Conservation (phyloP, 352 stramenopile genomes). For the Globisporangium okanoganense region DNA sequence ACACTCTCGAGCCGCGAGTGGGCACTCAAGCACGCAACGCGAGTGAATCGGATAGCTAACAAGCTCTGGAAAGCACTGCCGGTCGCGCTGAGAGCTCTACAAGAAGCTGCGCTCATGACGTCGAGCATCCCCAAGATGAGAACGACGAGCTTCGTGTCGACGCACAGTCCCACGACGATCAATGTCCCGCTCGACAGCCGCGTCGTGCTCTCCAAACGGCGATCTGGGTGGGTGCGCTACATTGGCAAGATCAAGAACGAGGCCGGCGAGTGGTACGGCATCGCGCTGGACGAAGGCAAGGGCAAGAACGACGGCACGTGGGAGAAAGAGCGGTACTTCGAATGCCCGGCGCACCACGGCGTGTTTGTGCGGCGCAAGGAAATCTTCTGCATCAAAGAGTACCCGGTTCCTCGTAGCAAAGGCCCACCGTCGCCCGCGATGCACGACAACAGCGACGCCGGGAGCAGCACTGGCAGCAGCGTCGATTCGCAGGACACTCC, state of each 20-base stretch:
- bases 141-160: slow-evolving; percentile 7
- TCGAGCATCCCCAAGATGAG: slow-evolving; percentile 18
- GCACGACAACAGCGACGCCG: slow-evolving; percentile 38
- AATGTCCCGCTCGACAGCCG: slow-evolving; percentile 49
- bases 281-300: slow-evolving; percentile 61
- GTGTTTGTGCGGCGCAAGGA: slow-evolving; percentile 67
- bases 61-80: not conserved
- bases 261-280: slow-evolving; percentile 62
- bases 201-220: slow-evolving; percentile 52
- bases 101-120: slow-evolving; percentile 5
- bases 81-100: not conserved
- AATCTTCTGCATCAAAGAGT: slow-evolving; percentile 44
- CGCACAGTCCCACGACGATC: slow-evolving; percentile 20
- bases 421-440: slow-evolving; percentile 37
- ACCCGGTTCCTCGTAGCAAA: slow-evolving; percentile 23
- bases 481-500: slow-evolving; percentile 16
- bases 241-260: slow-evolving; percentile 54
- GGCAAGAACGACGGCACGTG: slow-evolving; percentile 48
- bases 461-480: slow-evolving; percentile 30
- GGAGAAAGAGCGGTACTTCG: slow-evolving; percentile 51
- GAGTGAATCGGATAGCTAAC: not conserved
- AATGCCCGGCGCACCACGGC: slow-evolving; percentile 44
- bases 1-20: not conserved
- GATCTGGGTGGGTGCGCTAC: slow-evolving; percentile 55
- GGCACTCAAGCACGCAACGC: not conserved